phyloP scores from a whole-genome alignment of 495 filamentous ascomycete species.

The Podospora appendiculata region DNA sequence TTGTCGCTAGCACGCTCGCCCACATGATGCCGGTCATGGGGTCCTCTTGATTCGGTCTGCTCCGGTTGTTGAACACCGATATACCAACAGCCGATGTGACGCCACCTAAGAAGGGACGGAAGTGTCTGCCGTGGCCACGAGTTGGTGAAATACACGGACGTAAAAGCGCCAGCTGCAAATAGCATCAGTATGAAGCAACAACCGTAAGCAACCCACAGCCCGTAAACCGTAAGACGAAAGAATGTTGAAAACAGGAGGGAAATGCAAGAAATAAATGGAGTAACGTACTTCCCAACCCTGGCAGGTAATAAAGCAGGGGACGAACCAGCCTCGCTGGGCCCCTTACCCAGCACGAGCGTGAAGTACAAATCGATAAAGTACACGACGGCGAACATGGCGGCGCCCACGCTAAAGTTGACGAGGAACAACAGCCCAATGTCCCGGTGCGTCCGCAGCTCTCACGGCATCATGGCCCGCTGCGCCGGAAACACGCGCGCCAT shows the following conservation, averaged over 20 bases:
- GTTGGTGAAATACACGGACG: conserved; percentile 48
- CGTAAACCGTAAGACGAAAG: not conserved
- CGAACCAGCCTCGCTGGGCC: conserved; percentile 34
- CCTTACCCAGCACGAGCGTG: conserved; percentile 43
- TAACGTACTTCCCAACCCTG: conserved; percentile 34
- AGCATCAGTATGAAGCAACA: too few relatives aligned
- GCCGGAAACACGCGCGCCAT: conserved; percentile 36
- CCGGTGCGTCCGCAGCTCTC: conserved; percentile 37
- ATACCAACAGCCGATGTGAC: conserved; percentile 40
- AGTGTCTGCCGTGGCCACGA: conserved; percentile 49
- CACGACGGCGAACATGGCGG: conserved; percentile 44
- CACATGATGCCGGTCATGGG: conserved; percentile 43
- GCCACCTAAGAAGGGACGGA: conserved; percentile 41
- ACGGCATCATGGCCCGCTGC: conserved; percentile 51
- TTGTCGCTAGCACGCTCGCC: conserved; percentile 36
- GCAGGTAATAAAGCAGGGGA: conserved; percentile 39
- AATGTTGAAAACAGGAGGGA: too few relatives aligned
- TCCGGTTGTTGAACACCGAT: conserved; percentile 48
- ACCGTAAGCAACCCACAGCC: not conserved
- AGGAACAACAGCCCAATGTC: conserved; percentile 46
- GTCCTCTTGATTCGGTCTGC: conserved; percentile 7
- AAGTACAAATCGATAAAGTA: conserved; percentile 59
- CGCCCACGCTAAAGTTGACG: conserved; percentile 46
- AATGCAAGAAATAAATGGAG: too few relatives aligned
- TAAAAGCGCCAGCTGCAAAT: conserved; percentile 40